These are phyloP conservation scores for Rugosomyces carneus DNA, from an alignment of 1,284 basidiomycete species.

Conservation along the genomic window DNA sequence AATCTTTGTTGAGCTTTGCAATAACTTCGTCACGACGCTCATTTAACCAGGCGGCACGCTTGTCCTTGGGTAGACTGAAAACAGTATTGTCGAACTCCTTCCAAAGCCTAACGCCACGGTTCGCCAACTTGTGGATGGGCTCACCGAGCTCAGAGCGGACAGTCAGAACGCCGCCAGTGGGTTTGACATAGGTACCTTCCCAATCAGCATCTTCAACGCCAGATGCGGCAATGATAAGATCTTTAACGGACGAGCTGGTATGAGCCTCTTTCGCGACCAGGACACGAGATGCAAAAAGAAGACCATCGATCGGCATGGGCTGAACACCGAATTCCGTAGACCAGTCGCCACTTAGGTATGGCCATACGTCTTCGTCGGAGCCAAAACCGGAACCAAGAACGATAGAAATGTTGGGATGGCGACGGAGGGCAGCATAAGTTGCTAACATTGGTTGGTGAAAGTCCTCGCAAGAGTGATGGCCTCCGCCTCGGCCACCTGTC, in stretches of 20 bases:
- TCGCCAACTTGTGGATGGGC: slow-evolving; percentile 98
- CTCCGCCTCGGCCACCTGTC: slow-evolving; percentile 99
- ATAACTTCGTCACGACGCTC: slow-evolving; percentile 90
- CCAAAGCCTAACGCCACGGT: slow-evolving; percentile 94
- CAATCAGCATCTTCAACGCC: slow-evolving; percentile 89
- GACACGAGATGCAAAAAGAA: slow-evolving; percentile 92
- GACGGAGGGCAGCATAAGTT: slow-evolving; percentile 88
- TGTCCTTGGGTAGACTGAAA: slow-evolving; percentile 93
- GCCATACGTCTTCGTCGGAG: slow-evolving; percentile 93
- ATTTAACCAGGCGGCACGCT: slow-evolving; percentile 83
- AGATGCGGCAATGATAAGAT: slow-evolving; percentile 90
- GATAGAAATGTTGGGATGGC: slow-evolving; percentile 84
- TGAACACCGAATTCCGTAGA: slow-evolving; percentile 80
- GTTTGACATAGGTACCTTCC: slow-evolving; percentile 94
- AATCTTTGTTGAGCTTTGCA: slow-evolving; percentile 89
- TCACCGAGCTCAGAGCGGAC: slow-evolving; percentile 98
- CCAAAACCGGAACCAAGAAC: slow-evolving; percentile 98
- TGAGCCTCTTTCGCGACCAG: slow-evolving; percentile 99
- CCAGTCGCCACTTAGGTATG: slow-evolving; percentile 97
- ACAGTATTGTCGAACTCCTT: slow-evolving; percentile 97
- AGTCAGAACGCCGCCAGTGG: slow-evolving; percentile 94
- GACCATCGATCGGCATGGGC: slow-evolving; percentile 99
- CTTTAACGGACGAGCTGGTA: slow-evolving; percentile 90
- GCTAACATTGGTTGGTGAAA: slow-evolving; percentile 95
- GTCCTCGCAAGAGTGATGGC: slow-evolving; percentile 97